Evolutionary conservation across 345 rosid species (phyloP), one percentile per base, ranked within the genome.

Genomic region (Anastatica hierochuntica): DNA sequence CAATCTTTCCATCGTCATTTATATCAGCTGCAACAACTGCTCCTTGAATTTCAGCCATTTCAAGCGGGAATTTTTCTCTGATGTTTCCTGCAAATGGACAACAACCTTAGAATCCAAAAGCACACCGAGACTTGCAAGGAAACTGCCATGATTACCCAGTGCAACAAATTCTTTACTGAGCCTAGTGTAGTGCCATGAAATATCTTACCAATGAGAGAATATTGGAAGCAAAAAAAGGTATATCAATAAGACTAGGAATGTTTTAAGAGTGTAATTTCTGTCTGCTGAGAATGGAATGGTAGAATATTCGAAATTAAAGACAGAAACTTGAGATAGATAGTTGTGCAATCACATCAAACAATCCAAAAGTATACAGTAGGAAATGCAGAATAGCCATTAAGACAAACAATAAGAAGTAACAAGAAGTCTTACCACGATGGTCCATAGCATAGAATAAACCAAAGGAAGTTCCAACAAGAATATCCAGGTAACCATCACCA

Each of bases 41-140:
- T 21, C 96, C 97, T 77, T 88, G 96, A 63, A 94, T 89, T 80
- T 94, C 99, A 16, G 96, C 97, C 99, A 94, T 85, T 78, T 85
- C 92, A 46, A 88, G 92, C 37, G 99, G 97, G 62, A 94, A 94
- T 3, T 84, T 85, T 66, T 82, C 73, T 72, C 97, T 77, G 52
- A 82, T 37, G 38, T 80, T 77, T 35, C 99, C 99, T 94, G 73
- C 51, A 49, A 58, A 53, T 40, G 38, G 39, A 47, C 15, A 39
- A 57, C 43, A n/a, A 49, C 43, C 42, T 66, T 42, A 77, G 58
- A 31, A 43, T 60, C 74, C 24, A 64, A 51, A 30, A 35, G 57
- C 39, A 42, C 36, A 54, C 39, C 30, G 18, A 57, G 43, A 72
- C 37, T 10, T 60, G 49, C 52, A 57, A 33, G 58, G 31, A 63